phyloP scores from a whole-genome alignment of 495 filamentous ascomycete genomes.

The Penicillium daleae region DNA sequence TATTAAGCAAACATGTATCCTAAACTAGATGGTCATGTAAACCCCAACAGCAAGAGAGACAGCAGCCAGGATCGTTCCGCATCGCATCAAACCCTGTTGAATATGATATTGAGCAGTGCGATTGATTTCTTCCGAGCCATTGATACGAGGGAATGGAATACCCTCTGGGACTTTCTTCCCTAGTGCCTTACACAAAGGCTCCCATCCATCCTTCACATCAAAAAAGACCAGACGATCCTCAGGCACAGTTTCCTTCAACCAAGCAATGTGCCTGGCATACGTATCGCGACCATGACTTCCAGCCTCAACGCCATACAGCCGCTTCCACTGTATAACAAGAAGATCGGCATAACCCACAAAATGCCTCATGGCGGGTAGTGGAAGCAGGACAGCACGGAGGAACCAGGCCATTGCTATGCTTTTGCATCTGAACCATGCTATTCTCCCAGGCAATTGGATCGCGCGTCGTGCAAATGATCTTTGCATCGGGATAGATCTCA shows the following conservation, averaged over 20 bases:
- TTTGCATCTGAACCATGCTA: constrained; percentile 17
- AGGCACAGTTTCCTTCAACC: constrained; percentile 43
- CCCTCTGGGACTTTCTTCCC: constrained; percentile 41
- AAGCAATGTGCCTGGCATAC: constrained; percentile 31
- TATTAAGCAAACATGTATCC: background rate
- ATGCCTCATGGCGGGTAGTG: constrained; percentile 20
- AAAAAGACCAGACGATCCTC: constrained; percentile 49
- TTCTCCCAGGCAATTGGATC: constrained; percentile 18
- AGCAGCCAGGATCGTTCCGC: constrained; percentile 21
- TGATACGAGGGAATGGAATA: constrained; percentile 43
- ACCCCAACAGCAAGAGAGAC: constrained; percentile 9
- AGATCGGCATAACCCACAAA: constrained; percentile 19
- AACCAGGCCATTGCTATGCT: constrained; percentile 20
- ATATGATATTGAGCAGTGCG: constrained; percentile 23
- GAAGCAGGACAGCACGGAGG: constrained; percentile 17
- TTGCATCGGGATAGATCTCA: constrained; percentile 22
- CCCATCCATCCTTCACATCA: constrained; percentile 53
- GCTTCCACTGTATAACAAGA: constrained; percentile 19
- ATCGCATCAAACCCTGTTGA: constrained; percentile 22
- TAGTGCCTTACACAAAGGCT: constrained; percentile 51
- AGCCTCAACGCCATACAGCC: constrained; percentile 7
- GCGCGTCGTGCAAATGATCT: constrained; percentile 20
- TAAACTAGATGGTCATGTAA: background rate
- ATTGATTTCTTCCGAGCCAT: constrained; percentile 33
- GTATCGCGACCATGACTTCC: constrained; percentile 13